Percentiles rank a stretch among this genome's conserved stretches.
Evolutionary conservation across 1,284 basidiomycete species (phyloP).

Genomic region (Wallemia mellicola): DNA sequence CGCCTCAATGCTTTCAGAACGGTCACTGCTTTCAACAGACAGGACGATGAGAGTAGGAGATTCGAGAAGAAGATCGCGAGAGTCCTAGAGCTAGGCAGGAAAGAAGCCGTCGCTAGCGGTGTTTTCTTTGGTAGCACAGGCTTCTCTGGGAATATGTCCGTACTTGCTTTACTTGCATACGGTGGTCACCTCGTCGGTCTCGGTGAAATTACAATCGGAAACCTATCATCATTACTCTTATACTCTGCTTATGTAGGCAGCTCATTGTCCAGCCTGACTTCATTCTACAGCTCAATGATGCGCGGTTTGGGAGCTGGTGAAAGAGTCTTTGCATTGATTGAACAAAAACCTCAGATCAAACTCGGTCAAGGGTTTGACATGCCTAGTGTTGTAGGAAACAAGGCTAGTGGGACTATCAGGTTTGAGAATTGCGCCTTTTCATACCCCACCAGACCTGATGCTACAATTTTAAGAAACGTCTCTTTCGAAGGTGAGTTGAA

Average conservation of each 20-base stretch:
- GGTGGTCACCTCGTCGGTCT: conserved; percentile 69
- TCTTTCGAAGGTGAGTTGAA: conserved; percentile 49
- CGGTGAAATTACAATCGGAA: conserved; percentile 65
- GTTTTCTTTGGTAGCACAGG: conserved; percentile 81
- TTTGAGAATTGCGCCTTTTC: conserved; percentile 58
- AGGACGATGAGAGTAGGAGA: conserved; percentile 31
- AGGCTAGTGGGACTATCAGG: conserved; percentile 31
- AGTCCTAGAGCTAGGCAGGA: conserved; percentile 47
- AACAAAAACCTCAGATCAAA: conserved; percentile 40
- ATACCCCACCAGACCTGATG: conserved; percentile 53
- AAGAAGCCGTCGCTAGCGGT: conserved; percentile 67
- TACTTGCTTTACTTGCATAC: conserved; percentile 68
- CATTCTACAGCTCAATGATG: conserved; percentile 42
- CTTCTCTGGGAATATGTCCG: conserved; percentile 76
- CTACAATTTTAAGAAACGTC: conserved; percentile 45
- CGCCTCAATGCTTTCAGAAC: conserved; percentile 75
- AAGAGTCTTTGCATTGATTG: conserved; percentile 75
- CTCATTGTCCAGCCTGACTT: conserved; percentile 1
- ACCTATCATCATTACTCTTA: conserved; percentile 62
- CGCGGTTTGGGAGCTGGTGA: conserved; percentile 72
- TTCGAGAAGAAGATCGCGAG: conserved; percentile 26
- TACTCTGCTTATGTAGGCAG: conserved; percentile 75
- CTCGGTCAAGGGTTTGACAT: conserved; percentile 30
- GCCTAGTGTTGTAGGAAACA: conserved; percentile 11
- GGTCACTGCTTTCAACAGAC: conserved; percentile 60